Conservation (phyloP, 495 filamentous ascomycete genomes). For the Melanomma pulvis-pyrius region DNA sequence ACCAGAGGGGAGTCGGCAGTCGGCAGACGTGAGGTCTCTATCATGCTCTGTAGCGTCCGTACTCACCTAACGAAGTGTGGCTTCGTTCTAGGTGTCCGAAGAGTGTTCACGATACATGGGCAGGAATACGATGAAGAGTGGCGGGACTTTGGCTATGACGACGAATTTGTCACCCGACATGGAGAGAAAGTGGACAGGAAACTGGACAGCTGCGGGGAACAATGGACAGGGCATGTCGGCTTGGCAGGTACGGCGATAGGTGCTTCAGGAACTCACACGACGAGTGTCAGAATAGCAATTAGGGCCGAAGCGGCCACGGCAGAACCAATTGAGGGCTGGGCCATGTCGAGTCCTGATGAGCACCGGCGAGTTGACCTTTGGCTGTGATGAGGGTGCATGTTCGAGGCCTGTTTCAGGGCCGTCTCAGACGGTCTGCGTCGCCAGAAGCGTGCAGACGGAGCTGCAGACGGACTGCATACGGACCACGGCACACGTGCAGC, state of each 20-base stretch:
- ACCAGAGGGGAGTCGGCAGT: neutral
- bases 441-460: neutral
- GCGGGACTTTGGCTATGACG: neutral
- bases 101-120: too few species aligned
- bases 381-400: constrained; percentile 3
- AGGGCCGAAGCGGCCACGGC: neutral
- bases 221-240: neutral
- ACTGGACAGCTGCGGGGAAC: neutral
- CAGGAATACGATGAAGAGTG: too few species aligned
- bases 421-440: constrained; percentile 24
- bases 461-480: neutral
- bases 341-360: neutral
- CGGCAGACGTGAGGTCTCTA: too few species aligned
- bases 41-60: too few species aligned
- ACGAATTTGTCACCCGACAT: constrained; percentile 6
- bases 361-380: neutral
- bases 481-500: neutral
- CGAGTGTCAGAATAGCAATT: constrained; percentile 10
- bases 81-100: too few species aligned
- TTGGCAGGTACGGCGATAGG: neutral
- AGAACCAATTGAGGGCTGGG: neutral
- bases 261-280: constrained; percentile 9
- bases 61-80: too few species aligned
- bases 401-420: constrained; percentile 27
- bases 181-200: neutral